Base-by-base conservation (phyloP, 2,329 filamentous ascomycete genomes). In the Fusarium algeriense region DNA sequence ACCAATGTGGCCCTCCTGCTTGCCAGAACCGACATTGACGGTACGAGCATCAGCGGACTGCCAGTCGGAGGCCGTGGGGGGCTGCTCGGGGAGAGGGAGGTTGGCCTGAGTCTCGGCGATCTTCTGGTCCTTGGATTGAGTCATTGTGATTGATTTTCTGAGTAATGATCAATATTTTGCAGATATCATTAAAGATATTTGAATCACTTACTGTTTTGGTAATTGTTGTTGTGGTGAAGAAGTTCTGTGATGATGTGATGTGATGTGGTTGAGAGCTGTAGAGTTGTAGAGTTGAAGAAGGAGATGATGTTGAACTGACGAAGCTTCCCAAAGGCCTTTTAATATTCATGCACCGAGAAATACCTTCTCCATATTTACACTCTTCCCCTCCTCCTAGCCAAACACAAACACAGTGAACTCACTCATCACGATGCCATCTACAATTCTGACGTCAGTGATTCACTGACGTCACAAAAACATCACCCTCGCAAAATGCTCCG, bases 81-180 rank as follows among this genome's bases (percentile, higher is more conserved):
- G 93, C 73, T 95, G 86, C 4, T 95, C 92, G 20, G 93, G 93
- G 54, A 95, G 88, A 55, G 92, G 92, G 35, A 97, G 90, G 82
- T 94, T 93, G 80, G 90, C 83, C 82, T 91, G 86, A 77, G 86
- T 86, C 80, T 92, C 82, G 56, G 90, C 88, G 78, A 95, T 91
- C 80, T 91, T 84, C 60, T 91, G 84, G 71, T 84, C 79, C 81
- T 93, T 93, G 82, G 83, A 84, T 60, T 84, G 77, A 72, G 82
- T 67, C 84, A 86, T 86, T 37, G 45, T 73, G 60, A 26, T 62
- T 41, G 52, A 30, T 52, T 40, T 65, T n/a, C 37, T 49, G 37
- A 5, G 5, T 13, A 10, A 26, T 14, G 50, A 30, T 70, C 28
- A 68, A 67, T 45, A 23, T 6, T 4, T n/a, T 50, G 14, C 11